Base-by-base conservation (phyloP, 768 basidiomycete genomes). In the Kwoniella europaea region DNA sequence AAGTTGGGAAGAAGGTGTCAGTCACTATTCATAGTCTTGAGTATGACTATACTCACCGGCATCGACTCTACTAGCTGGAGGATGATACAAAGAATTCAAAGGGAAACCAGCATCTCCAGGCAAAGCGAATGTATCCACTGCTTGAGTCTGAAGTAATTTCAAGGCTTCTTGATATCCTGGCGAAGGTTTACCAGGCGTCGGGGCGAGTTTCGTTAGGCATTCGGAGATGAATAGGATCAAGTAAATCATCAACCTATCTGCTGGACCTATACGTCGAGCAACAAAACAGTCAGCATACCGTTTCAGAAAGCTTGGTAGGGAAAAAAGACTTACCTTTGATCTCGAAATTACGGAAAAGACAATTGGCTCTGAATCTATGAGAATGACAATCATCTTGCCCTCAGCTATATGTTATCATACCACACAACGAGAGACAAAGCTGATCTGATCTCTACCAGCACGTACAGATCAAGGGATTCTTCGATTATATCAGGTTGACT, bases 261-360 rank as follows among this genome's bases (percentile, higher is more conserved):
- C 94, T 65, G 93, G 92, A 18, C 94, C 79, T 80, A 18, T 27
- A 35, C 35, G 35, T 35, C 4, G 35, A 35, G 6, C 35, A n/a
- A 15, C 27, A 22, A 2, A 5, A 56, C 27, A 57, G 18, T 42
- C 10, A 50, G 54, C n/a, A 53, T 53, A n/a, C 15, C 29, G 20
- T 52, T 18, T 27, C 27, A 35, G 5, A 35, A 35, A 35, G 4
- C 35, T 35, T 12, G 63, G 9, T 10, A 24, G 18, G 27, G 0
- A 3, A 3, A 15, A 18, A 9, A 18, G 53, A 63, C 67, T 27
- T 29, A 78, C 82, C 95, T 83, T 98, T 96, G 88, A 99, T 98
- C 87, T 99, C 97, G 79, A 98, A 99, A 86, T 98, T 98, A 80
- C 97, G 91, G 86, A 99, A 99, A 71, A 99, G 91, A 46, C 95